A percentile compares a stretch with the other conserved stretches of the same genome.
These are phyloP conservation scores for Breviolum minutum DNA, from an alignment of 73 alveolate species.

Conservation along the genomic window DNA sequence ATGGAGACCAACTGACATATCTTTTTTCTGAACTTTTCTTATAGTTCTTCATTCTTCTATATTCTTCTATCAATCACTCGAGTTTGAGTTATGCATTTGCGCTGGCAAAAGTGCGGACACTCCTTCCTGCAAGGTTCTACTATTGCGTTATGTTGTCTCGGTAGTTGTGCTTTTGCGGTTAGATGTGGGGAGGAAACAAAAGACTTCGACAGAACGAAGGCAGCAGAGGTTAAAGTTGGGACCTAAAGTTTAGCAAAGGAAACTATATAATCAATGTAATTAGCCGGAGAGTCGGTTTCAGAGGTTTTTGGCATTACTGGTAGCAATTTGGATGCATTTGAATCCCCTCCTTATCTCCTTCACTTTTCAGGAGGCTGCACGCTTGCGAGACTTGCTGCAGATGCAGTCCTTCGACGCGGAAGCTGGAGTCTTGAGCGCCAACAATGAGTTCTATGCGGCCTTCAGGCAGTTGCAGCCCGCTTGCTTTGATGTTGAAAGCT, in stretches of 20 bases:
- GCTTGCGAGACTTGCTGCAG: constrained; percentile 67
- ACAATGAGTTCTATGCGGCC: constrained; percentile 76
- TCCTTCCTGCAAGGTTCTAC: too few species aligned
- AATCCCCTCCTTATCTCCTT: background rate
- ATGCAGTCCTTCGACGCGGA: constrained; percentile 68
- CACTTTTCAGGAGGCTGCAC: constrained; percentile 53
- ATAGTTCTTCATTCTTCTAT: too few species aligned
- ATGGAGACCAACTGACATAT: background rate
- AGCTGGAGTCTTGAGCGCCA: constrained; percentile 72
- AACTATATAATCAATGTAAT: too few species aligned
- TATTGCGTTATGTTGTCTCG: too few species aligned
- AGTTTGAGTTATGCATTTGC: background rate
- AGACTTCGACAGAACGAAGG: too few species aligned
- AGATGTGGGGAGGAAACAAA: too few species aligned
- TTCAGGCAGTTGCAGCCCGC: constrained; percentile 13
- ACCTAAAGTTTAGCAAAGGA: too few species aligned
- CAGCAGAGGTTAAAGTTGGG: too few species aligned
- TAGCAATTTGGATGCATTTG: background rate
- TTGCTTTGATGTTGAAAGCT: background rate
- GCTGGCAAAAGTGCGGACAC: too few species aligned
- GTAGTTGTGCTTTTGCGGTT: too few species aligned
- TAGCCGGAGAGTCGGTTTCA: too few species aligned
- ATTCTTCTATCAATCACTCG: background rate
- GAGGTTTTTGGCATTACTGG: background rate
- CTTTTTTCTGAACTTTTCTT: too few species aligned